Evolutionary conservation across 2,329 filamentous ascomycete genomes (phyloP).

Genomic region (Endocalyx cinctus): DNA sequence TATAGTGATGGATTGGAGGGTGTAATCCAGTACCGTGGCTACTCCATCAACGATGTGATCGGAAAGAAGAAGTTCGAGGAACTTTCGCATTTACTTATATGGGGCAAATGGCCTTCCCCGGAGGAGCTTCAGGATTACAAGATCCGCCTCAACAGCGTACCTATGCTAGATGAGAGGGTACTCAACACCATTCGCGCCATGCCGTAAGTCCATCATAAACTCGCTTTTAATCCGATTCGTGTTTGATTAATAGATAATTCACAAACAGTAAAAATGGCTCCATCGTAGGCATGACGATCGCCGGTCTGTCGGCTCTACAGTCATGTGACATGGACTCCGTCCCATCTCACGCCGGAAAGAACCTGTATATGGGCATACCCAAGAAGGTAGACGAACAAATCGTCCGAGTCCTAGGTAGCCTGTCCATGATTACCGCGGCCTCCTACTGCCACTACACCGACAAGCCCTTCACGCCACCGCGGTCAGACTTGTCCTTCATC

Average conservation of each 20-base stretch:
- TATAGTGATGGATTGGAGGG: constrained; percentile 11
- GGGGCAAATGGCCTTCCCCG: constrained; percentile 10
- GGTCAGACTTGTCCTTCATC: constrained; percentile 13
- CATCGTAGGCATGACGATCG: constrained; percentile 16
- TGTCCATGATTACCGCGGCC: constrained; percentile 16
- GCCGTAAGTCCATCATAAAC: constrained; percentile 10
- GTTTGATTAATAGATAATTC: too few relatives aligned
- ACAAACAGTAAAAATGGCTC: constrained; percentile 12
- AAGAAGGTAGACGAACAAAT: constrained; percentile 13
- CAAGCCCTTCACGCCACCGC: constrained; percentile 10
- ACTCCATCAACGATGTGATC: constrained; percentile 13
- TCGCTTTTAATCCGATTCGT: too few relatives aligned
- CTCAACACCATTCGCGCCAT: constrained; percentile 12
- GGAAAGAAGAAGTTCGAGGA: constrained; percentile 12
- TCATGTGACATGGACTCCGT: constrained; percentile 10
- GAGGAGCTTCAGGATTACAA: constrained; percentile 10
- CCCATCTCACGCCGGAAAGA: constrained; percentile 12
- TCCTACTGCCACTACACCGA: constrained; percentile 14
- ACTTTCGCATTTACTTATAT: constrained; percentile 13
- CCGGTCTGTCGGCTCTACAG: constrained; percentile 12
- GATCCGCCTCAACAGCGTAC: constrained; percentile 10
- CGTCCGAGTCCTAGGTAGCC: constrained; percentile 10
- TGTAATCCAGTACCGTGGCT: constrained; percentile 11
- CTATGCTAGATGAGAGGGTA: constrained; percentile 8
- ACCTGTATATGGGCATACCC: constrained; percentile 12